These are phyloP conservation scores for Boletus reticulatus DNA, from an alignment of 768 basidiomycete genomes.

Conservation along the genomic window DNA sequence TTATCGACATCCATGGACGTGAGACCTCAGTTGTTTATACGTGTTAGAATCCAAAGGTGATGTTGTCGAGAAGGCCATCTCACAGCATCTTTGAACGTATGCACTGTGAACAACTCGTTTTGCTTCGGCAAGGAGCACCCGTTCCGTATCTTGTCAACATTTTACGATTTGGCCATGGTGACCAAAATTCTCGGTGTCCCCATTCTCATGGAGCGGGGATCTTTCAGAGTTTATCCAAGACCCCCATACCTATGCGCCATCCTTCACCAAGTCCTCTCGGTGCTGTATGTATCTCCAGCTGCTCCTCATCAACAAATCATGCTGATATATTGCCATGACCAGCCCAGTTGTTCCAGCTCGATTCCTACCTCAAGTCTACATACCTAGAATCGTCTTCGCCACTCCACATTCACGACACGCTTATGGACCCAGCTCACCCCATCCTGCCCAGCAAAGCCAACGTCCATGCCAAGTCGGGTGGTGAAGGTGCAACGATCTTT, in stretches of 20 bases:
- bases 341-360: constrained; percentile 69
- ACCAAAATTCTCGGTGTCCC: constrained; percentile 59
- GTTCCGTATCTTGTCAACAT: background rate
- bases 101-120: too few relatives aligned
- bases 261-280: constrained; percentile 67
- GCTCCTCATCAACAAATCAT: background rate
- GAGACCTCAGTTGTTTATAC: too few relatives aligned
- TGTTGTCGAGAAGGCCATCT: too few relatives aligned
- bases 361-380: constrained; percentile 54
- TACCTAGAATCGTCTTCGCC: constrained; percentile 67
- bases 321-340: constrained; percentile 26
- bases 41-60: too few relatives aligned
- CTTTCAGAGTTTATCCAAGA: constrained; percentile 68
- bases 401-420: constrained; percentile 67
- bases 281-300: constrained; percentile 42
- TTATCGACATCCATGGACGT: too few relatives aligned
- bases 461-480: constrained; percentile 77
- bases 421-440: constrained; percentile 49
- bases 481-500: constrained; percentile 78
- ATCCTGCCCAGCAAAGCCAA: constrained; percentile 70
- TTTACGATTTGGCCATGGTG: constrained; percentile 20
- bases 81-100: too few relatives aligned
- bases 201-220: constrained; percentile 73
- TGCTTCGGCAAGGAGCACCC: too few relatives aligned
- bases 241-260: constrained; percentile 61